Evolutionary conservation across 192 early-diverging fungal genomes (phyloP).

Genomic region (Backusella tarrabulga): DNA sequence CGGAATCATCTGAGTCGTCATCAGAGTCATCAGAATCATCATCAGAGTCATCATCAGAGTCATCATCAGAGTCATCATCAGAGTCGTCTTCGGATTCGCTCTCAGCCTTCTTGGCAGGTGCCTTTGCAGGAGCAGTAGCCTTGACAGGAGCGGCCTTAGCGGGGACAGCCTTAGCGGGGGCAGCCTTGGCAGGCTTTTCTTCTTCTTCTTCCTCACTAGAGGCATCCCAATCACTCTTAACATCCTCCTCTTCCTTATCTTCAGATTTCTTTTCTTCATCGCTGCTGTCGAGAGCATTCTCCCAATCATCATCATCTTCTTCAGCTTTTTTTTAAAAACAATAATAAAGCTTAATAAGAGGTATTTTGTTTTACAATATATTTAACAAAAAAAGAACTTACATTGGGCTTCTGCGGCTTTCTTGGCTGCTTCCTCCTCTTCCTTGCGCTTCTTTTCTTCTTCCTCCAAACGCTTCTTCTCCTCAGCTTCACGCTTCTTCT

Average conservation of each 20-base stretch:
- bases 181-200: constrained; percentile 33
- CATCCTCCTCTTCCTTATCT: constrained; percentile 46
- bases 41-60: constrained; percentile 39
- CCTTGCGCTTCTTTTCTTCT: constrained; percentile 35
- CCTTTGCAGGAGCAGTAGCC: constrained; percentile 29
- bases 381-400: not conserved
- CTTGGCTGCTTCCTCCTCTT: constrained; percentile 37
- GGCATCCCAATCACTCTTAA: constrained; percentile 54
- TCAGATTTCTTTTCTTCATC: constrained; percentile 37
- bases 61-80: constrained; percentile 39
- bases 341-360: not conserved
- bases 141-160: constrained; percentile 29
- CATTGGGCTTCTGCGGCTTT: constrained; percentile 33
- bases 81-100: constrained; percentile 38
- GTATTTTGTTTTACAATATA: not conserved
- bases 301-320: constrained; percentile 35
- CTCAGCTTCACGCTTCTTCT: constrained; percentile 29
- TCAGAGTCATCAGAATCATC: constrained; percentile 19
- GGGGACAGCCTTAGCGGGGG: constrained; percentile 24
- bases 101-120: constrained; percentile 38
- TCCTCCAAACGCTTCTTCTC: constrained; percentile 35
- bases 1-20: constrained; percentile 16
- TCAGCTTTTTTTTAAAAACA: constrained; percentile 9
- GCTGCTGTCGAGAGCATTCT: constrained; percentile 39
- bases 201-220: constrained; percentile 63